These are phyloP conservation scores for Cornus suecica DNA, from an alignment of 148 eudicot genomes.

Conservation along the genomic window DNA sequence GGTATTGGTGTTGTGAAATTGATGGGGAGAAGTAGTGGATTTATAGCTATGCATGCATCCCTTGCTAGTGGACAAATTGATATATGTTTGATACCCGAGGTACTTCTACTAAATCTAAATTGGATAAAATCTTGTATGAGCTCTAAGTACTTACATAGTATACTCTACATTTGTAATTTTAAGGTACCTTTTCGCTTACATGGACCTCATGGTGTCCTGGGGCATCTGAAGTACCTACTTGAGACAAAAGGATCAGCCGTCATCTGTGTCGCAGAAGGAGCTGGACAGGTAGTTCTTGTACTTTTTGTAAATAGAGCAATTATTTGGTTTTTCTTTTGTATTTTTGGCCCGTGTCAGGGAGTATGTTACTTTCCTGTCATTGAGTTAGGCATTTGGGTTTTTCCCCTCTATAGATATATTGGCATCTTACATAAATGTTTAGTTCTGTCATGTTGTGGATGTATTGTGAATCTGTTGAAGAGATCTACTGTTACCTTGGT, in stretches of 20 bases:
- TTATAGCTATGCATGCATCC: constrained; percentile 97
- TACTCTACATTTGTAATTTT: background rate
- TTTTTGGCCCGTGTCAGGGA: too few relatives aligned
- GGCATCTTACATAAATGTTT: too few relatives aligned
- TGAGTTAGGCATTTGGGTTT: too few relatives aligned
- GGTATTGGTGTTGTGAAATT: constrained; percentile 93
- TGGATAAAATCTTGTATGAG: background rate
- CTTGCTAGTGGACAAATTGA: constrained; percentile 99
- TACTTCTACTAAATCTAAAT: constrained; percentile 21
- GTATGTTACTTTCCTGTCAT: too few relatives aligned
- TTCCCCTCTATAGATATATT: too few relatives aligned
- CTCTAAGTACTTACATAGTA: constrained; percentile 1
- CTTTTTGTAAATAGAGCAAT: too few relatives aligned
- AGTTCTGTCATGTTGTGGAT: too few relatives aligned
- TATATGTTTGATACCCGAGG: constrained; percentile 98
- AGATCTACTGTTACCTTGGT: too few relatives aligned
- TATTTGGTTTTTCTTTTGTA: too few relatives aligned
- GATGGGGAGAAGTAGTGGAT: constrained; percentile 99
- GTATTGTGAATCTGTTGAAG: too few relatives aligned
- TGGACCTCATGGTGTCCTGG: constrained; percentile 92
- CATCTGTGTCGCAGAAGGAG: constrained; percentile 96
- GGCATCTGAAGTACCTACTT: constrained; percentile 79
- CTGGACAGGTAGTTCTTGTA: constrained; percentile 68
- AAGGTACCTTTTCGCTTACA: constrained; percentile 85
- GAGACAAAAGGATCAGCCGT: constrained; percentile 97